These are phyloP conservation scores for Cubamyces lactineus DNA, from an alignment of 768 basidiomycete genomes.

Conservation along the genomic window DNA sequence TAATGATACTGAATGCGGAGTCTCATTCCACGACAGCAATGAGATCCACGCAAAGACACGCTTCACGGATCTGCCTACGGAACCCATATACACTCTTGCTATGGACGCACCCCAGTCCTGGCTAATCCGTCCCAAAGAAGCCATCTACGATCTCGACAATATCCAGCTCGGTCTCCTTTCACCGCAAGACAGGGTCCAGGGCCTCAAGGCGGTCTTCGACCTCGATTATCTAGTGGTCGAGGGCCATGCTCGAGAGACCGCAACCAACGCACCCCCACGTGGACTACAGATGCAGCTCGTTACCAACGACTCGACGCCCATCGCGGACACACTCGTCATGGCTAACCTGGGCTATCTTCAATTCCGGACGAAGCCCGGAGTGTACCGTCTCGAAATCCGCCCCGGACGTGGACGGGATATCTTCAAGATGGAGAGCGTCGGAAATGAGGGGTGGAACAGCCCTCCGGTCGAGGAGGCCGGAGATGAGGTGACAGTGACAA, in stretches of 20 bases:
- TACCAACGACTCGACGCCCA: conserved; percentile 41
- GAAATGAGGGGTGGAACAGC: conserved; percentile 89
- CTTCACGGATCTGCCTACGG: conserved; percentile 76
- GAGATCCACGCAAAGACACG: conserved; percentile 60
- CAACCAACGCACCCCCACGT: conserved; percentile 71
- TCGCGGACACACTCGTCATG: conserved; percentile 91
- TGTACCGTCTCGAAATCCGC: conserved; percentile 81
- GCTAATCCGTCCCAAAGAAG: conserved; percentile 89
- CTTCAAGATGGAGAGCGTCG: conserved; percentile 82
- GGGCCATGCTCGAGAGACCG: conserved; percentile 85
- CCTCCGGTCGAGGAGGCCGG: conserved; percentile 68
- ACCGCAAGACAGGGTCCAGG: conserved; percentile 50
- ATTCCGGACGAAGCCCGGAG: conserved; percentile 91
- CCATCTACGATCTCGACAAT: conserved; percentile 94
- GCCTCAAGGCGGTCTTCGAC: conserved; percentile 79
- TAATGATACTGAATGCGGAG: neutral
- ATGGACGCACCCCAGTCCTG: conserved; percentile 92
- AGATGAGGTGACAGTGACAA: conserved; percentile 77
- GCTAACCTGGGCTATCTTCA: conserved; percentile 96
- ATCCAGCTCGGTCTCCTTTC: conserved; percentile 77
- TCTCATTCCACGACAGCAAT: conserved; percentile 41
- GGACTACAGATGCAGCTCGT: conserved; percentile 90
- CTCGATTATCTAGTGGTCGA: conserved; percentile 93
- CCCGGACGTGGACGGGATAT: conserved; percentile 81
- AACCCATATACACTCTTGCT: conserved; percentile 92